Evolutionary conservation across 345 rosid genomes (phyloP), one percentile per base, ranked within the genome.

Genomic region (Rhodamnia rubescens): DNA sequence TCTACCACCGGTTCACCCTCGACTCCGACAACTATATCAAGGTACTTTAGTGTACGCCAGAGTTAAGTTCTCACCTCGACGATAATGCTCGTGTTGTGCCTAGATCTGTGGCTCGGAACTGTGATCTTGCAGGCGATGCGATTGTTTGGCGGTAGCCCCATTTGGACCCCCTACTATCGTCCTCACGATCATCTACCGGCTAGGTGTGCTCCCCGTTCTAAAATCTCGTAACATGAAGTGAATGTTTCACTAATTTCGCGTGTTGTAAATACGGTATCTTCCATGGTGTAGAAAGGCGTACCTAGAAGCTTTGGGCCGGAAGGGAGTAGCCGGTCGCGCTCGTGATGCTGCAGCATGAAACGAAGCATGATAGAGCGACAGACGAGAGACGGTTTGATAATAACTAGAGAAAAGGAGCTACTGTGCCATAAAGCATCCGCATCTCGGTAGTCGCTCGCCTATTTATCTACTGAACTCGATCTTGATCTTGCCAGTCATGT

Each of bases 161-260:
- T 96, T 83, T 95, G 98, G 99, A 94, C 99, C 78, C 96, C 99
- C 82, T 93, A 84, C 89, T 92, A 96, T 86, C 98, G 96, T 42
- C 98, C 98, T 59, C 96, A 95, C 16, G 98, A 96, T 87, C 92
- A 95, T 90, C 91, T 95, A 56, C 95, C 89, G 52, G 97, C 97
- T 84, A 96, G 97, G 99, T 95, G 26, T 47, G 47, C 78, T 69
- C 1, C 78, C 4, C 4, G 2, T 61, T 0, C 40, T 16, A 29
- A 29, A 18, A 1, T 2, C 26, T 69, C 47, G 24, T 18, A 3
- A 69, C 24, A 18, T 1, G 78, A 69, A 18, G 3, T 36, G 47
- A 24, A 4, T 36, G 10, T 52, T 36, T 69, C 47, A 9, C 47
- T 18, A 64, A 64, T 16, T 20, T 64, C 2, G 12, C 44, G 4